Base-by-base conservation (phyloP, 768 basidiomycete species). In the Kwoniella bestiolae region DNA sequence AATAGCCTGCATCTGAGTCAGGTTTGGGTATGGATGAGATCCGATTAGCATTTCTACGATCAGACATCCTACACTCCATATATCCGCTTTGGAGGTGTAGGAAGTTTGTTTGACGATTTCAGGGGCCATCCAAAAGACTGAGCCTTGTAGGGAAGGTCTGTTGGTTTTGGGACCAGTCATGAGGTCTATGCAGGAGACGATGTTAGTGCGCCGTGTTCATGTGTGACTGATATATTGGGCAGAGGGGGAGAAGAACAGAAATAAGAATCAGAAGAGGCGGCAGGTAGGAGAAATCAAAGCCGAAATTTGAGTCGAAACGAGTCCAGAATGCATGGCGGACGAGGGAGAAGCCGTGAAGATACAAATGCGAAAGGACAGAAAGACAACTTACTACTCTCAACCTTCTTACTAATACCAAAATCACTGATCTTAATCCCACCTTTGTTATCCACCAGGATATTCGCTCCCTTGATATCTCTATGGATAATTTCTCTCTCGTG, bases 71-170 rank as follows among this genome's bases (percentile, higher is more conserved):
- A 97, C 89, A 78, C 91, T 92, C 94, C 94, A 97, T 60, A 96
- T 94, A 79, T 96, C 94, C 5, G 94, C 93, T 76, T 94, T 94
- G 66, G 85, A 86, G 9, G 93, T 94, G 77, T 96, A 92, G 0
- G 88, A 87, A 26, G 89, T 93, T 83, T 99, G 96, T 77, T 94
- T 94, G 65, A 98, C 96, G 21, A 97, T 93, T 81, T 97, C 95
- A 0, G 95, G 95, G 0, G 95, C 95, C 95, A 98, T 97, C 95
- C 95, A 98, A 82, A 96, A 98, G 11, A 97, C 94, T 1, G 94
- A 96, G 2, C 96, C 96, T 80, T 98, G 96, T 5, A 98, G 83
- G 1, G 96, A 98, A 4, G 93, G 91, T 6, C 96, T 86, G 78
- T 97, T 90, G 47, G 88, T 86, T 62, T 90, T 88, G 11, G 88